Evolutionary conservation across 169 alveolate species (phyloP).

Genomic region (Fabrea salina): DNA sequence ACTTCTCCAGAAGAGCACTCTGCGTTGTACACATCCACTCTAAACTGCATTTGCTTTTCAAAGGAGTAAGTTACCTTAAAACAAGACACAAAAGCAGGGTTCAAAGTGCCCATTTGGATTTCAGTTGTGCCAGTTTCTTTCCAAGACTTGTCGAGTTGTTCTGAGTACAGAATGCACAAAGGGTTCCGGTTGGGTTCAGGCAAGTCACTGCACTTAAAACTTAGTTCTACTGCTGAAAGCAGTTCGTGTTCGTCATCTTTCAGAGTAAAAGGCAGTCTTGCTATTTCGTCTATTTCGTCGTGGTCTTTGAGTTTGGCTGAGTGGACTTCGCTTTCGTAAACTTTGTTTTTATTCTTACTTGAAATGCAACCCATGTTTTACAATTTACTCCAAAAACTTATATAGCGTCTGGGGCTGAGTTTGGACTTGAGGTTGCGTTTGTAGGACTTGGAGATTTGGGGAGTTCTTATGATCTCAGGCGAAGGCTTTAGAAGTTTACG

Average conservation of each 20-base stretch:
- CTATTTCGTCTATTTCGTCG: slow-evolving; percentile 19
- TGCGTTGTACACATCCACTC: slow-evolving; percentile 52
- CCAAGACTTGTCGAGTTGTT: neutral
- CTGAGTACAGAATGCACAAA: neutral
- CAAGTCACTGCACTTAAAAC: slow-evolving; percentile 7
- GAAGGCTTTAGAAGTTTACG: too few species aligned
- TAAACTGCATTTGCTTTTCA: slow-evolving; percentile 52
- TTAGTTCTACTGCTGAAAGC: slow-evolving; percentile 15
- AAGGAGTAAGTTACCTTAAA: slow-evolving; percentile 57
- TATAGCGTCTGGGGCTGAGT: too few species aligned
- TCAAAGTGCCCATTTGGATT: slow-evolving; percentile 43
- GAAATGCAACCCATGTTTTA: neutral
- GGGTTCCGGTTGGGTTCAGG: neutral
- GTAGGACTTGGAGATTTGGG: too few species aligned
- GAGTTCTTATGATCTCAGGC: too few species aligned
- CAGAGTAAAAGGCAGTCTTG: neutral
- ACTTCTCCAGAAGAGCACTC: neutral
- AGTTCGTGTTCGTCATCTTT: slow-evolving; percentile 9
- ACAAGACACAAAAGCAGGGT: slow-evolving; percentile 56
- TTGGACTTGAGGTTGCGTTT: too few species aligned
- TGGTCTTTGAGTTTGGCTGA: neutral
- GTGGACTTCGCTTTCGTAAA: neutral
- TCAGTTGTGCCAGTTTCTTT: slow-evolving; percentile 56
- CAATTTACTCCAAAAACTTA: neutral
- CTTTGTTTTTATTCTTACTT: neutral